Evolutionary conservation across 2,329 filamentous ascomycete genomes (phyloP), one percentile per base, ranked within the genome.

Genomic region (Exophiala lecanii-corni): DNA sequence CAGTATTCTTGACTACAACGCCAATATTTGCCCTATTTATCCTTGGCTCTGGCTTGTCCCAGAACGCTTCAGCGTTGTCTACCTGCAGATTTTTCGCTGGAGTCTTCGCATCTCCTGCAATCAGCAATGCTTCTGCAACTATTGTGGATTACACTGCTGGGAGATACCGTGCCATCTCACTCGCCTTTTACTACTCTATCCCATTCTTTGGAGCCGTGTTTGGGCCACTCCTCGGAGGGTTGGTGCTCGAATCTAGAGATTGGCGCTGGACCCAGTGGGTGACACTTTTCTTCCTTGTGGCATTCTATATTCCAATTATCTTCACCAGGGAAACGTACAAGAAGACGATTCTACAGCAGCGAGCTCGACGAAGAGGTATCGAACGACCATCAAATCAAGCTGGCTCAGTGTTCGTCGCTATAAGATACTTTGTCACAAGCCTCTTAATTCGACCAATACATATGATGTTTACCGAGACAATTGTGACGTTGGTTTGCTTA

Each of bases 401-500:
- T 79, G 41, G 43, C 12, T 84, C 56, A 47, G 78, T 84, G 61
- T 71, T 84, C 7, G 45, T 84, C 44, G 72, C 51, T 12, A 13
- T 54, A 40, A 64, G 62, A 33, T 62, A 65, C 40, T 58, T 61
- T 45, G 55, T 62, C 39, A 63, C 57, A 9, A 56, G 66, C 12
- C 61, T 63, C 4, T 50, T 71, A 16, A 28, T 61, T 6, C 76
- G 81, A 36, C 81, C 81, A 10, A 62, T 85, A 56, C 74, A 78
- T 38, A 74, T 86, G 50, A 72, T 87, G 9, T 75, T 84, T 45
- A 72, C 73, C 23, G 82, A 86, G 62, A 82, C 83, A 44, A 84
- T 87, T 40, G 80, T 87, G 41, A 70, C 77, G 1, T 64, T 81
- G 4, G 64, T 87, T n/a, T 84, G 81, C 28, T 68, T 86, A 38